Conservation (phyloP, 2,329 filamentous ascomycete species). For the Botrytis deweyae region DNA sequence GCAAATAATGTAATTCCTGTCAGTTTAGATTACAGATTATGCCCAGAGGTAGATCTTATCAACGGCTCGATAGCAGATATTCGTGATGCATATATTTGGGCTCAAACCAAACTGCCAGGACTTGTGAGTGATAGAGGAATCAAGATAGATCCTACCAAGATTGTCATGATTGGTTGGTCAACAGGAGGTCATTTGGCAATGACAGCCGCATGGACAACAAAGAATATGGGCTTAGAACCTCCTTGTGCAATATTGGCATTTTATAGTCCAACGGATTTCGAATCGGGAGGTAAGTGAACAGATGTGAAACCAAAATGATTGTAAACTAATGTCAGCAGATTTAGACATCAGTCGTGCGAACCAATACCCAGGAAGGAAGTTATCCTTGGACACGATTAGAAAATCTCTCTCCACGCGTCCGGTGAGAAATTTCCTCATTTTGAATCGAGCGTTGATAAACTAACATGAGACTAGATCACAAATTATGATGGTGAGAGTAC, state of each 20-base stretch:
- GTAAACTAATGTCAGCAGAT: background rate
- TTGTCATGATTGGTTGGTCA: constrained; percentile 51
- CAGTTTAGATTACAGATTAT: constrained; percentile 52
- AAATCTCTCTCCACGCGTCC: background rate
- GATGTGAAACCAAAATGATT: too few relatives aligned
- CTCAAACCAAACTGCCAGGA: background rate
- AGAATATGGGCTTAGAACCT: constrained; percentile 36
- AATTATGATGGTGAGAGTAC: background rate
- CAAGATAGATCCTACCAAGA: constrained; percentile 34
- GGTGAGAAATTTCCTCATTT: background rate
- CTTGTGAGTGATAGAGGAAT: constrained; percentile 26
- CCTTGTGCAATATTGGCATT: constrained; percentile 48
- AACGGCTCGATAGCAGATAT: constrained; percentile 50
- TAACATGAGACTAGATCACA: background rate
- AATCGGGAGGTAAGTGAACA: background rate
- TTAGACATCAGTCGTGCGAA: background rate
- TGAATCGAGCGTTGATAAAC: background rate
- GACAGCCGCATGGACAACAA: constrained; percentile 44
- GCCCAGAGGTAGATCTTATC: constrained; percentile 47
- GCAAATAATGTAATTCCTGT: constrained; percentile 46
- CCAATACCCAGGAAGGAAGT: background rate
- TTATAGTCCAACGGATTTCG: constrained; percentile 41
- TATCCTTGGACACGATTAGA: background rate
- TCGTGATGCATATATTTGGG: constrained; percentile 45
- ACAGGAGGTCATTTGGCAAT: constrained; percentile 49